These are phyloP conservation scores for Prototheca cutis DNA, from an alignment of 163 green algal genomes.

Conservation along the genomic window DNA sequence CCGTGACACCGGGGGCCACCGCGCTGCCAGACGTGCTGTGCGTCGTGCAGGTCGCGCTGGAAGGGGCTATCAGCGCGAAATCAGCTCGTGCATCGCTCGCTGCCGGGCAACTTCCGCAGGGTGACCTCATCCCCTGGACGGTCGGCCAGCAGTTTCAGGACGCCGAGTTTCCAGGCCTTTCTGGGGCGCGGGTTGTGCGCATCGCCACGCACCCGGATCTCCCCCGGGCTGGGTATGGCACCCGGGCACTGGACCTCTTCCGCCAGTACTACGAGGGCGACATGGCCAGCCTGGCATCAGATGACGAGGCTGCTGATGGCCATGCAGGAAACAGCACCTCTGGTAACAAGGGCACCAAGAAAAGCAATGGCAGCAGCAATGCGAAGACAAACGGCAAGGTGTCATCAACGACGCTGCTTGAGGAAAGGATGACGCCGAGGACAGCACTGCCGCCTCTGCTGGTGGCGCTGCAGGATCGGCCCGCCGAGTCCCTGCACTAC, in stretches of 20 bases:
- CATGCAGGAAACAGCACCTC: no score
- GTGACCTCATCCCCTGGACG: constrained; percentile 96
- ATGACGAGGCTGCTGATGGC: constrained; percentile 15
- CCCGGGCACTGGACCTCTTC: constrained; percentile 53
- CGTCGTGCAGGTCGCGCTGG: constrained; percentile 86
- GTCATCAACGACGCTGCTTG: constrained; percentile 49
- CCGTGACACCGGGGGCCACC: constrained; percentile 35
- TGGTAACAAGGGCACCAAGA: constrained; percentile 13
- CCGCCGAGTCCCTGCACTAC: constrained; percentile 74
- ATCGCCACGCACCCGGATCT: constrained; percentile 91
- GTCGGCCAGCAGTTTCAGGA: constrained; percentile 94
- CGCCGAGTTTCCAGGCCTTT: constrained; percentile 77
- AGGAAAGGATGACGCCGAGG: constrained; percentile 67
- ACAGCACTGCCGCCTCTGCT: constrained; percentile 80
- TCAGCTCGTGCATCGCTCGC: constrained; percentile 60
- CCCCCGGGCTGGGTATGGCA: constrained; percentile 54
- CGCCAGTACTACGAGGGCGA: constrained; percentile 51
- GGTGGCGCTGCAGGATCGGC: constrained; percentile 50
- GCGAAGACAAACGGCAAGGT: no score
- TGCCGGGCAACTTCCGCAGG: constrained; percentile 60
- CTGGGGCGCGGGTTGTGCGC: constrained; percentile 82
- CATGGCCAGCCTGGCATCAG: constrained; percentile 38
- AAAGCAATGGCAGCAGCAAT: no score
- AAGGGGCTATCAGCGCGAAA: constrained; percentile 71
- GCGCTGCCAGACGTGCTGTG: constrained; percentile 75